Base-by-base conservation (phyloP, 192 early-diverging fungal species). In the Coemansia sp. region DNA sequence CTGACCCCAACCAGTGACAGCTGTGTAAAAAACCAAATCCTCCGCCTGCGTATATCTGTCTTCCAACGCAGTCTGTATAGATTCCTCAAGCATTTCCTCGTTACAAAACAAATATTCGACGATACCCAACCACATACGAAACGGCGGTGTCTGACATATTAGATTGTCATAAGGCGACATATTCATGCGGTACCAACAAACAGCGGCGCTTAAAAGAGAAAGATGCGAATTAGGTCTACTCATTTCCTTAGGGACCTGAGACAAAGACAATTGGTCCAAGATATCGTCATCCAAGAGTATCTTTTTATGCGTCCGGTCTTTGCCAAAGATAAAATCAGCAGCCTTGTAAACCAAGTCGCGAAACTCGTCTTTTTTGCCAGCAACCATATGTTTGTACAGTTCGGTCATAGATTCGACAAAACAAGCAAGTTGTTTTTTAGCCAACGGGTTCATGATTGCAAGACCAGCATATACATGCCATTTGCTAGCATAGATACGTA, bases 381-480 rank as follows among this genome's bases (percentile, higher is more conserved):
- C 89, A 32, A 99, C 90, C 96, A 99, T 99, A 57, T 94, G 72
- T 63, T 95, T 95, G 82, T 96, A 99, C 62, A 99, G 77, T 30
- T 92, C 94, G 0, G 90, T 87, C 22, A 95, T 93, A 1, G 93
- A 94, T 31, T 88, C 75, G 32, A 94, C 91, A 63, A 93, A 99
- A 84, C 97, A 95, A 18, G 84, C 76, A 17, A 99, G 87, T 68
- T 99, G 96, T 28, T 77, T 77, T 45, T 85, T 85, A 6, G 96
- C 96, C 64, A 83, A 86, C 5, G 96, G 95, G 69, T 97, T 97
- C 82, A 99, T 83, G 14, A 97, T 91, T 7, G 94, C 96, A 20
- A 99, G 79, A 0, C 95, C 96, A 0, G 92, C 94, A 71, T 96
- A 96, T 7, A 96, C 94, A 68, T 99, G 96, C 95, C 96, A 99